Base-by-base conservation (phyloP, 2,329 filamentous ascomycete genomes). In the Pseudogymnoascus sp. region DNA sequence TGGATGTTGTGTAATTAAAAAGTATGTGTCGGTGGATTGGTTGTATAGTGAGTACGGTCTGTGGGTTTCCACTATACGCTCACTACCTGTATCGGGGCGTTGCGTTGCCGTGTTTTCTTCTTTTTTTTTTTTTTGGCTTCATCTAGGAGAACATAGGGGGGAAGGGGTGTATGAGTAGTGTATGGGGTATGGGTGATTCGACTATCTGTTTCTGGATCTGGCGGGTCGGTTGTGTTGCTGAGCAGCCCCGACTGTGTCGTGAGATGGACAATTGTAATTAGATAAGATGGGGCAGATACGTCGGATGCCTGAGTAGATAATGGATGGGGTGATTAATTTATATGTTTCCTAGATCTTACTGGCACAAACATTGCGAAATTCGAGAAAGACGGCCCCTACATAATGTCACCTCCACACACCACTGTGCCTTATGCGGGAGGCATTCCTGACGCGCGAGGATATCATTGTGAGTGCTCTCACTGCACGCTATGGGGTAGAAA, bases 41-140 rank as follows among this genome's bases (percentile, higher is more conserved):
- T 54, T 54, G 25, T 54, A n/a, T 54, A 54, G 43, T 54, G 43
- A 54, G 43, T 54, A 32, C 25, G 43, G 43, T 54, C 25, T 54
- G 43, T 54, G 25, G 43, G 12, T 18, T 54, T 54, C 25, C 43
- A 54, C 43, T 18, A 4, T 54, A 54, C 43, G 43, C n/a, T 54
- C 43, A 54, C 43, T 54, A 54, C 43, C 25, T 32, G 25, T 30
- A 18, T 6, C 25, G 25, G 25, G 43, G 25, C 43, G 43, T 54
- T 54, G 43, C 43, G 25, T 54, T 54, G 43, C 43, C 16, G 14
- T 9, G 22, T 25, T 30, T 32, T 6, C 7, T 30, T 4, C 7
- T 30, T 3, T 3, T 14, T 47, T 47, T 47, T 47, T 50, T 18
- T 54, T 54, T 32, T 18, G 43, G n/a, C 2, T 54, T 54, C 18